Evolutionary conservation across 371 early-diverging fungal genomes (phyloP), one percentile per base, ranked within the genome.

Genomic region (Mortierella sp.): DNA sequence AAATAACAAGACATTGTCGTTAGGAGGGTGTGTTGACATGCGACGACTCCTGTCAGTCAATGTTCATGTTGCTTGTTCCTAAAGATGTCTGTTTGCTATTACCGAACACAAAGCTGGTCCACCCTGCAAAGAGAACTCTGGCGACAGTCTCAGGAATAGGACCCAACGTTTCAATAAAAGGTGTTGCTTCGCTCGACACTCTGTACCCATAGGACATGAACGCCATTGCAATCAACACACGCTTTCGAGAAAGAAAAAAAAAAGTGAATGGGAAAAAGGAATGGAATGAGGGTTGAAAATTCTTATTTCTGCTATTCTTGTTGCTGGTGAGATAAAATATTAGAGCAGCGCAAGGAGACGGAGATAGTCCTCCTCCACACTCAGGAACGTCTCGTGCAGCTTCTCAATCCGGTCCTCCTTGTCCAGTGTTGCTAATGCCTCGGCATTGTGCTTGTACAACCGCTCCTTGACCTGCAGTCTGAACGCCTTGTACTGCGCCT

Each of bases 401-500:
- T 95, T 95, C 55, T 92, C 89, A 74, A 94, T 90, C 72, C 94
- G 87, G 73, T 96, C 96, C 0, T 79, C 88, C 34, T 84, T 89
- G 28, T 93, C 93, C 88, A 97, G 82, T 0, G 89, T 91, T 26
- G 87, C 87, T 48, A 81, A 44, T 28, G 82, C 86, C 46, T 86
- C 86, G 0, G 82, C 87, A 86, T 97, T 97, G 75, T 94, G 94
- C 40, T 89, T 83, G 85, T 93, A 98, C 26, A 98, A 88, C 50
- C 98, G 88, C 71, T 91, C 89, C 88, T 98, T 98, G 24, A 98
- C 96, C 79, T 93, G 94, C 61, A 97, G 83, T 72, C 97, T 87
- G 87, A 94, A 96, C 16, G 82, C 83, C 71, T 89, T 90, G 75
- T 91, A 92, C 31, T 82, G 91, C 0, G 81, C 85, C 40, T 87